Percentiles rank a stretch among this genome's conserved stretches.
Evolutionary conservation across 73 alveolate species (phyloP).

Genomic region (Uronychia setigera): DNA sequence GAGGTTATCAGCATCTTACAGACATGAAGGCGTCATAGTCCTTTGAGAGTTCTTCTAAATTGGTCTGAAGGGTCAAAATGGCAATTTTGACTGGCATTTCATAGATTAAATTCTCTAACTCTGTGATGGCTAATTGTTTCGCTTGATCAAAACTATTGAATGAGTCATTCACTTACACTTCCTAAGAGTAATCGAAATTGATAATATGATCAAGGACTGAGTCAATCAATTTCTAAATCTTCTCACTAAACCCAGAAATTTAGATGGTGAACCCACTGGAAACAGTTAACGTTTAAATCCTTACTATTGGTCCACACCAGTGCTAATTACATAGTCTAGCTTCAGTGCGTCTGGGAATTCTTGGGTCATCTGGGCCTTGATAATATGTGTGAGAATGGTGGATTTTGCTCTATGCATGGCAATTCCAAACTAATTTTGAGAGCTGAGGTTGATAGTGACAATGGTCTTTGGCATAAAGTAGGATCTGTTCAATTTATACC

Average conservation of each 20-base stretch:
- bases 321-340: background rate
- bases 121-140: background rate
- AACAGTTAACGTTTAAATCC: background rate
- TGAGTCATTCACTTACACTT: background rate
- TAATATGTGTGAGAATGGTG: background rate
- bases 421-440: background rate
- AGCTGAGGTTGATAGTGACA: background rate
- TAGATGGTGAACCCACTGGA: background rate
- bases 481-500: background rate
- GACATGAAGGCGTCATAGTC: background rate
- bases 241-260: background rate
- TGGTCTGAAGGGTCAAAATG: background rate
- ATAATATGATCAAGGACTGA: background rate
- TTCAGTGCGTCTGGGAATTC: background rate
- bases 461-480: background rate
- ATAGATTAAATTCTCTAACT: background rate
- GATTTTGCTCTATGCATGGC: background rate
- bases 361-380: background rate
- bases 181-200: background rate
- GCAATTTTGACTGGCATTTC: background rate
- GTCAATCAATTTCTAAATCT: background rate
- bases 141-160: background rate
- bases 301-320: background rate
- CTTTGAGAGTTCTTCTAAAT: background rate
- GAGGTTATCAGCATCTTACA: background rate